phyloP scores from a whole-genome alignment of 164 flowering plant genomes.

The Sextonia rubra region DNA sequence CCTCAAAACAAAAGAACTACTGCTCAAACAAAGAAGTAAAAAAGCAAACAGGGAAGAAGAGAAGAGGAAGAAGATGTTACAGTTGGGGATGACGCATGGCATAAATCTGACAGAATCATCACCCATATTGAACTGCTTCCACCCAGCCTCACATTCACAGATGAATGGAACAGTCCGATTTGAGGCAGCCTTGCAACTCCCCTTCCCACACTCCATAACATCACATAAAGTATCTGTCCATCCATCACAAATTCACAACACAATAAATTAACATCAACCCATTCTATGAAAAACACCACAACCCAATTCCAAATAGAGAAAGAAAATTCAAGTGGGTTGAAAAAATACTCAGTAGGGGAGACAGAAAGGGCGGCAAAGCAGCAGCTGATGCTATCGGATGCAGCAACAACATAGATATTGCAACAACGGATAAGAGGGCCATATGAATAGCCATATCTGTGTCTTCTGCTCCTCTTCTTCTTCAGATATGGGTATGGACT shows the following conservation, averaged over 20 bases:
- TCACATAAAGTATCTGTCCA: slow-evolving; percentile 2
- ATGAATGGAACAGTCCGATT: not conserved
- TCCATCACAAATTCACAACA: not conserved
- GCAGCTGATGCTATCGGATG: not conserved
- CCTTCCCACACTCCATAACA: slow-evolving; percentile 9
- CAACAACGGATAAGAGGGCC: not conserved
- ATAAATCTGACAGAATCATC: slow-evolving; percentile 3
- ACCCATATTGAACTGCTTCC: not conserved
- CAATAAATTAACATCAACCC: not conserved
- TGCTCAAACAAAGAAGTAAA: no score
- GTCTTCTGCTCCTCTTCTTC: not conserved
- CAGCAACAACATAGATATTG: not conserved
- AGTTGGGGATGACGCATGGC: slow-evolving; percentile 24
- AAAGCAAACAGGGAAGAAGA: not conserved
- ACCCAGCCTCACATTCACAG: slow-evolving; percentile 13
- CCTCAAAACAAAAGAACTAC: no score
- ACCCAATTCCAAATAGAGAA: not conserved
- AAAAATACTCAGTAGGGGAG: not conserved
- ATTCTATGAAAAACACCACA: not conserved
- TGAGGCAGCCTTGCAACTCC: slow-evolving; percentile 5
- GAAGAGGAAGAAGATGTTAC: slow-evolving; percentile 2
- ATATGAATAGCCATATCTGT: not conserved
- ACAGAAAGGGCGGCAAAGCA: not conserved
- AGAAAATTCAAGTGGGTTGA: not conserved
- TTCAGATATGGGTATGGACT: no score